A percentile compares a stretch with the other conserved stretches of the same genome.
phyloP scores from a whole-genome alignment of 352 stramenopile genomes.

The Globisporangium paroecandrum region DNA sequence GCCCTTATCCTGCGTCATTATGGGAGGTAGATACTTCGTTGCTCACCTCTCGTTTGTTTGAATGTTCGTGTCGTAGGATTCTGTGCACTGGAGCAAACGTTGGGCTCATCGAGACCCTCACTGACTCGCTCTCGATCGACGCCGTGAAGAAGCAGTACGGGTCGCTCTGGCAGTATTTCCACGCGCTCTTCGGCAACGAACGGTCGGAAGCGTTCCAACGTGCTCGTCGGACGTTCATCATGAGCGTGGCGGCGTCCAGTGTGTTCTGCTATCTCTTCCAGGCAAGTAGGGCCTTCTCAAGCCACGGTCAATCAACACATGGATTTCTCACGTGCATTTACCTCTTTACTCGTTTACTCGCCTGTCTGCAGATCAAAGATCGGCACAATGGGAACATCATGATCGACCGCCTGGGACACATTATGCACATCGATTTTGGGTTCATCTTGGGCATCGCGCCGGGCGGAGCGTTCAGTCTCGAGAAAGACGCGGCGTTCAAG shows the following conservation, averaged over 20 bases:
- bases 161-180: constrained; percentile 50
- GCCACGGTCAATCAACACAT: background rate
- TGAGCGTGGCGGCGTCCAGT: constrained; percentile 90
- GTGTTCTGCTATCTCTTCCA: constrained; percentile 93
- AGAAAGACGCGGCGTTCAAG: constrained; percentile 93
- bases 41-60: background rate
- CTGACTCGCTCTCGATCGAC: constrained; percentile 91
- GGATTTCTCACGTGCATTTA: background rate
- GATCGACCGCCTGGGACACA: constrained; percentile 86
- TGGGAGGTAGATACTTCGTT: background rate
- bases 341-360: background rate
- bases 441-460: constrained; percentile 94
- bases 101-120: constrained; percentile 91
- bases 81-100: constrained; percentile 82
- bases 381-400: constrained; percentile 97
- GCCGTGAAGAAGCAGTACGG: constrained; percentile 79
- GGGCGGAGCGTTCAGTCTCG: constrained; percentile 91
- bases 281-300: background rate
- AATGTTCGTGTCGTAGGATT: constrained; percentile 38
- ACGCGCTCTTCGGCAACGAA: constrained; percentile 62
- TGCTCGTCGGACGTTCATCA: constrained; percentile 88
- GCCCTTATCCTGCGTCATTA: background rate
- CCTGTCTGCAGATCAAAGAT: constrained; percentile 79
- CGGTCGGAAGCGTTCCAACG: constrained; percentile 47
- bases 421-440: constrained; percentile 97